Conservation (phyloP, 306 rosid species). For the Astragalus membranaceus region DNA sequence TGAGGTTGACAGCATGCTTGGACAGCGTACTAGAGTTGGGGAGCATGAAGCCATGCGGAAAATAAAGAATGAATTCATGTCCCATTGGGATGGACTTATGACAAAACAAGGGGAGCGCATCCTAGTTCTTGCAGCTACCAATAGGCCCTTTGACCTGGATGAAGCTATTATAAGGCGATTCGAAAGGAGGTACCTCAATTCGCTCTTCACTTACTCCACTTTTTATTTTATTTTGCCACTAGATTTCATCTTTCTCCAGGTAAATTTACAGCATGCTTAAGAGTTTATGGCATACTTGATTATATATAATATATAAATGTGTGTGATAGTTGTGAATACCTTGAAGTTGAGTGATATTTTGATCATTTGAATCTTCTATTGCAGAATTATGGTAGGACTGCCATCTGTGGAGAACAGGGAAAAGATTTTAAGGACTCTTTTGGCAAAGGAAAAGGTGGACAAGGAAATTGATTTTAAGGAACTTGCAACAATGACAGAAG, state of each 20-base stretch:
- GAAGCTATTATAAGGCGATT: slow-evolving; percentile 97
- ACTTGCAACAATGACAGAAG: slow-evolving; percentile 80
- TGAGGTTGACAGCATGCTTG: slow-evolving; percentile 99
- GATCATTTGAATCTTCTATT: slow-evolving; percentile 8
- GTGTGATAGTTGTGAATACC: no score
- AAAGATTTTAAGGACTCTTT: slow-evolving; percentile 65
- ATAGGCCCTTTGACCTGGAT: slow-evolving; percentile 93
- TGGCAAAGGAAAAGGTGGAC: slow-evolving; percentile 67
- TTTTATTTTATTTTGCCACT: background rate
- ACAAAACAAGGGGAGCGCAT: slow-evolving; percentile 70
- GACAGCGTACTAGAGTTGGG: slow-evolving; percentile 86
- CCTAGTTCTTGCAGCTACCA: slow-evolving; percentile 97
- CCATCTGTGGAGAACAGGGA: slow-evolving; percentile 87
- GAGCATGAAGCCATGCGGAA: slow-evolving; percentile 99
- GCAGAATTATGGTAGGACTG: slow-evolving; percentile 89
- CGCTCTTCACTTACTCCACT: background rate
- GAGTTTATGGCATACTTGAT: background rate
- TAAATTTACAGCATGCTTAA: background rate
- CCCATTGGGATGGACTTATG: slow-evolving; percentile 93
- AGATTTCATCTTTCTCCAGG: background rate
- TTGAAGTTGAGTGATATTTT: background rate
- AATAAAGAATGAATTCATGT: slow-evolving; percentile 93
- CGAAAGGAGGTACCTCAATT: slow-evolving; percentile 52
- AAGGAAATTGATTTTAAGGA: slow-evolving; percentile 58
- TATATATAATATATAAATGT: background rate